phyloP scores from a whole-genome alignment of 106 monocot genomes.

The Posidonia australis region DNA sequence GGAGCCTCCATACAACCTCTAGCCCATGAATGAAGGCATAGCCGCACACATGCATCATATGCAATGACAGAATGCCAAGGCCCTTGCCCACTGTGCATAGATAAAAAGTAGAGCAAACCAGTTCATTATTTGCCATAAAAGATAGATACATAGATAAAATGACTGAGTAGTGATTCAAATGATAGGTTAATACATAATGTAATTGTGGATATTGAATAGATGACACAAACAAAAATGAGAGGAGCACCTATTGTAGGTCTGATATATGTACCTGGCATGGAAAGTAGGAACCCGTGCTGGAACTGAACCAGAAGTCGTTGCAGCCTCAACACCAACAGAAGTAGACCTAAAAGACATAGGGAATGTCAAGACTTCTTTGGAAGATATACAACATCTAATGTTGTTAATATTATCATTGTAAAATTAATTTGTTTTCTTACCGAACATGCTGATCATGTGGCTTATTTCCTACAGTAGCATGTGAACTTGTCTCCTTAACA shows the following conservation, averaged over 20 bases:
- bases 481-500: slow-evolving; percentile 18
- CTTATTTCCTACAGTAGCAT: slow-evolving; percentile 22
- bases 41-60: slow-evolving; percentile 93
- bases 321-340: slow-evolving; percentile 26
- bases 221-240: neutral
- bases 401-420: neutral
- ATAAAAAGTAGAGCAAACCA: neutral
- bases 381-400: neutral
- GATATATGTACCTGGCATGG: slow-evolving; percentile 60
- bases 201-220: neutral
- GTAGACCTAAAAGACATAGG: slow-evolving; percentile 18
- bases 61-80: slow-evolving; percentile 93
- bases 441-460: slow-evolving; percentile 27
- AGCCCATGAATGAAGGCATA: slow-evolving; percentile 97
- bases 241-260: neutral
- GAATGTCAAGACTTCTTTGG: neutral
- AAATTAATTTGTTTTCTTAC: slow-evolving; percentile 6
- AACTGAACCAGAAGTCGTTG: slow-evolving; percentile 44
- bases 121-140: neutral
- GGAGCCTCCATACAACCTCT: slow-evolving; percentile 98
- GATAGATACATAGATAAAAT: neutral
- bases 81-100: slow-evolving; percentile 54
- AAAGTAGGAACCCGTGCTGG: slow-evolving; percentile 60
- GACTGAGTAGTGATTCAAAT: neutral
- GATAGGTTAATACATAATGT: neutral